These are phyloP conservation scores for Ambrosia artemisiifolia DNA, from an alignment of 129 eudicot species.

Conservation along the genomic window DNA sequence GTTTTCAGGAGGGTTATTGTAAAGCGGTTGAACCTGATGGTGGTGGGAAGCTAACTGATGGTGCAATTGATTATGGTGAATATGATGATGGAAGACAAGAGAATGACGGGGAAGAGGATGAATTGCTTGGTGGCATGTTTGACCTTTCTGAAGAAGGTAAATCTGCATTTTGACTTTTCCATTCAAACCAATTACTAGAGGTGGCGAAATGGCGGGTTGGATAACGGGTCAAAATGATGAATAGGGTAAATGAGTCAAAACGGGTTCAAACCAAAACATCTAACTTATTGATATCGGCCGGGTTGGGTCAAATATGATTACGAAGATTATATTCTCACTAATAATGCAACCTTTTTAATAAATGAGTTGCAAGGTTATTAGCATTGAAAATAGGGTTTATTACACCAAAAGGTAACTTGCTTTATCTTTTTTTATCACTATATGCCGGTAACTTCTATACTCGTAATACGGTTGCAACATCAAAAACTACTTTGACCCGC, in stretches of 20 bases:
- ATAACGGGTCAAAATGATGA: neutral
- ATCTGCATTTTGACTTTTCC: constrained; percentile 7
- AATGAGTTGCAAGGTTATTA: neutral
- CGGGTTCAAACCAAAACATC: neutral
- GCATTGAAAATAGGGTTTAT: neutral
- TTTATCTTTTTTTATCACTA: neutral
- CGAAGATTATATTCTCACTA: neutral
- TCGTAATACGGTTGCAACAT: no score
- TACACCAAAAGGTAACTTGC: neutral
- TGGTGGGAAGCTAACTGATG: constrained; percentile 15
- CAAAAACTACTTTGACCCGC: no score
- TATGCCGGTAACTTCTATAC: neutral
- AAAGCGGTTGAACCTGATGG: constrained; percentile 32
- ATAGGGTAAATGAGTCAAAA: neutral
- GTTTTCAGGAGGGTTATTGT: constrained; percentile 54
- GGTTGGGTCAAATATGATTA: neutral
- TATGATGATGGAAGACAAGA: constrained; percentile 23
- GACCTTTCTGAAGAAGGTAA: constrained; percentile 63
- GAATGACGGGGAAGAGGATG: constrained; percentile 45
- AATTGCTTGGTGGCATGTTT: constrained; percentile 56
- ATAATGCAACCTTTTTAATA: neutral
- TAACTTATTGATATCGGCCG: neutral
- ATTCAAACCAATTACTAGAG: neutral
- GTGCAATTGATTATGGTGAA: constrained; percentile 27
- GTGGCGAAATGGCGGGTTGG: neutral